Base-by-base conservation (phyloP, 164 flowering plant species). In the Vitis cinerea region DNA sequence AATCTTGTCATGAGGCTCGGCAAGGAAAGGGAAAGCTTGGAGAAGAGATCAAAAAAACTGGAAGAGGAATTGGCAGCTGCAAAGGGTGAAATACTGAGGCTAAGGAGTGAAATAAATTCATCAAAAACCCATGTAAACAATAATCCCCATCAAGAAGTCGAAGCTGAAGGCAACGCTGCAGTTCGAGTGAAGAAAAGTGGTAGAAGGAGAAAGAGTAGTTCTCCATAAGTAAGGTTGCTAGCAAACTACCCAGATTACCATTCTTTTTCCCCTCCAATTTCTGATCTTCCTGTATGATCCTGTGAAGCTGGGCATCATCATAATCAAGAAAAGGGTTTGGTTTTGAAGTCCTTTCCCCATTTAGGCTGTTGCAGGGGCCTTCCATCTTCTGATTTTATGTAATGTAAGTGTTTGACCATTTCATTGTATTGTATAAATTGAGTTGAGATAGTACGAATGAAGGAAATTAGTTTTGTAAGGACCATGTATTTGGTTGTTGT, bases 11-110 rank as follows among this genome's bases (percentile, higher is more conserved):
- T 84, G 88, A 89, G 80, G 61, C 90, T 94, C 61, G 93, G 97
- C 5, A 74, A 83, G 65, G 99, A 94, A 72, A 85, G 87, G 71
- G 93, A 92, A 73, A 83, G 50, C 70, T 75, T 88, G 62, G 90
- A 83, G 29, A 89, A 81, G 78, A 86, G 74, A 79, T 86, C 74
- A 56, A 88, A 82, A 73, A 92, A 83, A 72, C 85, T 92, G 0
- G 97, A 92, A 64, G 90, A 84, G 57, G 97, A 88, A 63, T 56
- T 92, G 72, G 90, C 84, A 10, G 67, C 86, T 29, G 90, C 97
- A 9, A 94, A 92, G 74, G 94, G 97, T 4, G 97, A 89, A 61
- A 87, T 92, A 71, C 75, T 91, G 78, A 81, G 89, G 64, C 50
- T 90, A 51, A 81, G 92, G 79, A 81, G 84, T 71, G 69, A 77